Evolutionary conservation across 1,139 yeast species (phyloP), one percentile per base, ranked within the genome.

Genomic region (Nakaseomyces glabratus): DNA sequence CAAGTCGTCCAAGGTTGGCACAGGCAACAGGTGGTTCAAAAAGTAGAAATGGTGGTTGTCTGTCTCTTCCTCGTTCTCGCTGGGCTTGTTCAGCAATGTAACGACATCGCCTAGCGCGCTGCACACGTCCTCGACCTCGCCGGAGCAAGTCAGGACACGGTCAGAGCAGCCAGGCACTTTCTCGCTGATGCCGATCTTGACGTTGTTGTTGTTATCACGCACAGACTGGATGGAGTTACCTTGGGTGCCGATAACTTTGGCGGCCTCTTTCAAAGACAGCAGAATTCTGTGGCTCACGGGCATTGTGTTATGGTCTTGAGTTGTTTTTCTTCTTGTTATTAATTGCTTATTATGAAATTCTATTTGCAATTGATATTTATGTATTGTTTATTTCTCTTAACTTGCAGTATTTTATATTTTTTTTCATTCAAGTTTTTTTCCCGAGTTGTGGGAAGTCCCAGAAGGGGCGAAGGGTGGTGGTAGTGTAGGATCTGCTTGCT

Each of bases 171-270:
- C 93, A 13, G 78, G 78, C 31, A 77, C 75, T 32, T 84, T 77
- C 50, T 81, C 81, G 19, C 94, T 80, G 34, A 86, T 86, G 15
- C 94, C 95, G 4, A 95, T 95, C 57, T 81, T 82, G 42, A 90
- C 88, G 16, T 19, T 19, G 39, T 73, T 73, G 28, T 93, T 82
- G 43, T 71, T 73, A 33, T 75, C 86, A 46, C 95, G 69, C 35
- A 86, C 75, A 22, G 74, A 71, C 39, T 88, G 82, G 42, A 86
- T 86, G 36, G 81, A 82, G 40, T 71, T 68, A 29, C 96, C 96
- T 47, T 76, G 80, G 50, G 82, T 82, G 31, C 96, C 96, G 51
- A 86, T 86, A 43, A 86, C 75, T 43, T 88, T 82, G 13, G 95
- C 95, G 10, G 95, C 88, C 59, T 86, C 96, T 55, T 81, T 82